These are phyloP conservation scores for Cyclotella cryptica DNA, from an alignment of 108 stramenopile genomes.

Conservation along the genomic window DNA sequence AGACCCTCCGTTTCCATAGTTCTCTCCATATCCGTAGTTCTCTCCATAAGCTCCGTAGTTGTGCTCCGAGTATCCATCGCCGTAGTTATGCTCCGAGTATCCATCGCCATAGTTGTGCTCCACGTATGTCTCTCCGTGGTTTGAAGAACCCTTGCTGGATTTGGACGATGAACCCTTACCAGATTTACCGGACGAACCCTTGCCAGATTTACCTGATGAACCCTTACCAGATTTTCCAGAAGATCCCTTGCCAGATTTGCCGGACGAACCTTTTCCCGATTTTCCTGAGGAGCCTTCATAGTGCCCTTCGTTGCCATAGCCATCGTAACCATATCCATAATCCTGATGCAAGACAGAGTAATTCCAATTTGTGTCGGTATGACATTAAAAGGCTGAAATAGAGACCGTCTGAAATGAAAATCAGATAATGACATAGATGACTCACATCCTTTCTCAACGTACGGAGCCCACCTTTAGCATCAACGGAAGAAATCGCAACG, in stretches of 20 bases:
- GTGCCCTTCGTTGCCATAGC: neutral
- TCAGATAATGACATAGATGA: neutral
- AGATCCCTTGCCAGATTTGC: neutral
- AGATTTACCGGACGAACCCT: constrained; percentile 1
- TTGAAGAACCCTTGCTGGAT: neutral
- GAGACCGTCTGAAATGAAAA: neutral
- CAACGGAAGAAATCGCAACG: neutral
- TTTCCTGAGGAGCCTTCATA: neutral
- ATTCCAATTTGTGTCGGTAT: neutral
- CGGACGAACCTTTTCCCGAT: neutral
- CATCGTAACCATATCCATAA: too few relatives aligned
- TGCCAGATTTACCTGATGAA: neutral
- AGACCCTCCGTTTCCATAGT: neutral
- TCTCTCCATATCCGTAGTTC: neutral
- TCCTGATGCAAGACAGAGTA: neutral
- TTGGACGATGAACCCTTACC: constrained; percentile 3
- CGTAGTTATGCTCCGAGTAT: neutral
- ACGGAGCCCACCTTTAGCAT: constrained; percentile 2
- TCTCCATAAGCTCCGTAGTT: neutral
- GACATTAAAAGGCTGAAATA: too few relatives aligned
- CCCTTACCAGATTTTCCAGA: constrained; percentile 1
- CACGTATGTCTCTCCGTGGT: neutral
- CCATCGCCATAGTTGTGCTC: neutral
- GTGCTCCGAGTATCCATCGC: too few relatives aligned
- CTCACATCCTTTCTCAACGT: constrained; percentile 5